Evolutionary conservation across 108 stramenopile species (phyloP).

Genomic region (Nitzschia sp.): DNA sequence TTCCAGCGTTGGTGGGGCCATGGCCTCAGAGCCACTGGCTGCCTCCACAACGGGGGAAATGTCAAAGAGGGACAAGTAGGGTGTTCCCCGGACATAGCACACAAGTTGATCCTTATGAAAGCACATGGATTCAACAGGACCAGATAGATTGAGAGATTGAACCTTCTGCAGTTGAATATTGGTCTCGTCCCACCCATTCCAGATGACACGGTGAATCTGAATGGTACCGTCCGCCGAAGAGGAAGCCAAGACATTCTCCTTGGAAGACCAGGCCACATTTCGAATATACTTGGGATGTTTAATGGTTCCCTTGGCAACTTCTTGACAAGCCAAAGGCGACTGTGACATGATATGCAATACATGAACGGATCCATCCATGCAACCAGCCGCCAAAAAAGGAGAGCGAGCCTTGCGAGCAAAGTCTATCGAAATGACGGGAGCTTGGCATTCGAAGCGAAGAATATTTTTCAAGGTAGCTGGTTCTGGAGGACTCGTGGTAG

Average conservation of each 20-base stretch:
- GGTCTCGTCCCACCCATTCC: slow-evolving; percentile 28
- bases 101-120: slow-evolving; percentile 66
- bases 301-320: slow-evolving; percentile 32
- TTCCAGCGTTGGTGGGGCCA: too few species aligned
- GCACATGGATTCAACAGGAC: slow-evolving; percentile 67
- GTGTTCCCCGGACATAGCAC: slow-evolving; percentile 71
- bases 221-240: slow-evolving; percentile 81
- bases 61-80: slow-evolving; percentile 70
- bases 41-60: slow-evolving; percentile 46
- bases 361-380: slow-evolving; percentile 72
- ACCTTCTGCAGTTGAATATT: slow-evolving; percentile 32
- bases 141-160: slow-evolving; percentile 63
- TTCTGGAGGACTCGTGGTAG: slow-evolving; percentile 13
- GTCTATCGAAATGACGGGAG: slow-evolving; percentile 68
- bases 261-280: slow-evolving; percentile 61
- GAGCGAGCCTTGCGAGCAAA: slow-evolving; percentile 51
- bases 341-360: slow-evolving; percentile 45
- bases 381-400: slow-evolving; percentile 67
- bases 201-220: slow-evolving; percentile 52
- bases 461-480: slow-evolving; percentile 31
- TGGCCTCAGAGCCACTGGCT: too few species aligned
- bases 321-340: slow-evolving; percentile 21
- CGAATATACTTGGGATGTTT: slow-evolving; percentile 75
- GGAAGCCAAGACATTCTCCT: slow-evolving; percentile 61
- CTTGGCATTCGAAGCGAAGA: slow-evolving; percentile 50